These are phyloP conservation scores for Thoreauomyces humboldtii DNA, from an alignment of 192 early-diverging fungal species.

Conservation along the genomic window DNA sequence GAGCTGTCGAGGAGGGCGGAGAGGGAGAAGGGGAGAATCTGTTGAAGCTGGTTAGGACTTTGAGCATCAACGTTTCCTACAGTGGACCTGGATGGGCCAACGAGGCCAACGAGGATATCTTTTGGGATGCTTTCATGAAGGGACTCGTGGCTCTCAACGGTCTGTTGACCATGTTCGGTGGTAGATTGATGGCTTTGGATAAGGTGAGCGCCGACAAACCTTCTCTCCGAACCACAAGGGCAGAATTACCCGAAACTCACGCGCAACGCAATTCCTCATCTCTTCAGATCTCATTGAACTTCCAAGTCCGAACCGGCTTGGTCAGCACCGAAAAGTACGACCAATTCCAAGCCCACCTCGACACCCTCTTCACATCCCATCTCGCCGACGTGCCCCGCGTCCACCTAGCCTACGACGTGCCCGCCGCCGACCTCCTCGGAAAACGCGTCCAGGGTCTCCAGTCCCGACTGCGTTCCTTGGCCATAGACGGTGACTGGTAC, in stretches of 20 bases:
- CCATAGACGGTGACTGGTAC: not conserved
- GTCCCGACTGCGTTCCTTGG: not conserved
- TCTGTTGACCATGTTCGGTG: not conserved
- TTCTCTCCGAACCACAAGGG: too few relatives aligned
- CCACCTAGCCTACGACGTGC: not conserved
- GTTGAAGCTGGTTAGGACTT: not conserved
- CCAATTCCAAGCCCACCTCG: not conserved
- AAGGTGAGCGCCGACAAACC: too few relatives aligned
- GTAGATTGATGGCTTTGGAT: not conserved
- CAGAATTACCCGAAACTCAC: too few relatives aligned
- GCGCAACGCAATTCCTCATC: too few relatives aligned
- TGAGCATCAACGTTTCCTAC: not conserved
- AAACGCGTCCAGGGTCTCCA: not conserved
- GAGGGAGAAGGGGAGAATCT: too few relatives aligned
- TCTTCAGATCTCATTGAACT: too few relatives aligned
- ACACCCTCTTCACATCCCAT: not conserved
- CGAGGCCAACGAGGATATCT: not conserved
- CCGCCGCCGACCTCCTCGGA: not conserved
- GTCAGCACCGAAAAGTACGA: not conserved
- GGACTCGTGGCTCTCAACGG: not conserved
- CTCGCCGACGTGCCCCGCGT: not conserved
- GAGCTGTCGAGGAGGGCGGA: too few relatives aligned
- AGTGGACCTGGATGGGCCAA: slow-evolving; percentile 6
- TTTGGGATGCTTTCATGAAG: not conserved
- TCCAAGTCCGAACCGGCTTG: not conserved